Percentiles rank a stretch among this genome's conserved stretches.
These are phyloP conservation scores for Stephania yunnanensis DNA, from an alignment of 164 flowering plant species.

Conservation along the genomic window DNA sequence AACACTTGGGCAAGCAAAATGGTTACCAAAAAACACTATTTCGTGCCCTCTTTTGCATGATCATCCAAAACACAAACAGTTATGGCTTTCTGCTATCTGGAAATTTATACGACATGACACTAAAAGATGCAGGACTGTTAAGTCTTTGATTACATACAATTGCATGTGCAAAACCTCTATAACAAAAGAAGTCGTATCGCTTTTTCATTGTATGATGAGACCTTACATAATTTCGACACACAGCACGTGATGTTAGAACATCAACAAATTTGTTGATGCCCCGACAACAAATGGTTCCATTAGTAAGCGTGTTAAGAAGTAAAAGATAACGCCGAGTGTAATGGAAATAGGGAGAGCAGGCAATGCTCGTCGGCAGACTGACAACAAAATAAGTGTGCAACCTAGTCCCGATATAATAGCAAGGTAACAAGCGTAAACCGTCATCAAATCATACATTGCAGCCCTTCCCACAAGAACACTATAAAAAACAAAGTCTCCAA, in stretches of 20 bases:
- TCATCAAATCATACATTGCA: slow-evolving; percentile 96
- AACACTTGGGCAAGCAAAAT: background rate
- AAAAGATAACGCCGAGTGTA: slow-evolving; percentile 64
- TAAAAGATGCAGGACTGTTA: background rate
- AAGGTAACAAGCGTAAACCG: slow-evolving; percentile 95
- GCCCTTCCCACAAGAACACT: slow-evolving; percentile 97
- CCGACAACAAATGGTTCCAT: slow-evolving; percentile 96
- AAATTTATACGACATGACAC: background rate
- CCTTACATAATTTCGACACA: background rate
- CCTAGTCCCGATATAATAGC: slow-evolving; percentile 92
- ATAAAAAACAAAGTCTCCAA: slow-evolving; percentile 90
- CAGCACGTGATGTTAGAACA: slow-evolving; percentile 42
- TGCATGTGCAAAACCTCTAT: background rate
- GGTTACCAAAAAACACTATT: background rate
- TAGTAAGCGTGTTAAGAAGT: slow-evolving; percentile 81
- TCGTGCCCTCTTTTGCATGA: background rate
- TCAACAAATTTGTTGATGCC: slow-evolving; percentile 63
- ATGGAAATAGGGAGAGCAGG: slow-evolving; percentile 96
- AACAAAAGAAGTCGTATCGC: background rate
- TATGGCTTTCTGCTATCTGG: background rate
- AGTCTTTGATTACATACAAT: background rate
- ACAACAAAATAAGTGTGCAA: slow-evolving; percentile 78
- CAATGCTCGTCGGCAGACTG: slow-evolving; percentile 66
- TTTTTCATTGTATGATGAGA: background rate
- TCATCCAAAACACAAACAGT: background rate